These are phyloP conservation scores for Paramecium primaurelia DNA, from an alignment of 73 alveolate species.

Conservation along the genomic window DNA sequence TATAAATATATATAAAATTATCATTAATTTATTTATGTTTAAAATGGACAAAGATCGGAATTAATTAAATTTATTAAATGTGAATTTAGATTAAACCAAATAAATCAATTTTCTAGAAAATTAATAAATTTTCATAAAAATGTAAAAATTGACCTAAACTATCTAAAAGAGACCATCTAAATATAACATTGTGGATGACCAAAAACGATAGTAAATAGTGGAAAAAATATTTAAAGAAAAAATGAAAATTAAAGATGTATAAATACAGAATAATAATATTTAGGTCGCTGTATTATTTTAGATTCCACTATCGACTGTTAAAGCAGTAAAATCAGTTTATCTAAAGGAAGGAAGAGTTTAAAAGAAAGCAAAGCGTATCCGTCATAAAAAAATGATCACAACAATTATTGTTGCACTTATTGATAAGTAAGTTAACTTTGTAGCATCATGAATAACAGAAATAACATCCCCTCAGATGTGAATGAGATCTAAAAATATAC, in stretches of 20 bases:
- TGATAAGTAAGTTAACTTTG: background rate
- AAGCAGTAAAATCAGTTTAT: background rate
- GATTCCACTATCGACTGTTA: background rate
- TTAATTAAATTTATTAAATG: background rate
- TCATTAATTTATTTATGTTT: background rate
- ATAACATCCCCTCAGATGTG: background rate
- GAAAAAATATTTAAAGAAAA: background rate
- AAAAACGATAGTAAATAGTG: background rate
- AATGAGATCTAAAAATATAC: background rate
- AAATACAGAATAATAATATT: background rate
- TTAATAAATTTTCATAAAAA: background rate
- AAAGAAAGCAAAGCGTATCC: background rate
- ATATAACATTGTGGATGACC: background rate
- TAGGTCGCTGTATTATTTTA: background rate
- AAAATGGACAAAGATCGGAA: background rate
- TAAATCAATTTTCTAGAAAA: background rate
- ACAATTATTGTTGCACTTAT: background rate
- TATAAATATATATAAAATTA: background rate
- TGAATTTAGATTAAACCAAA: background rate
- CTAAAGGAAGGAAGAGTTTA: constrained; percentile 6
- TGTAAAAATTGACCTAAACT: background rate
- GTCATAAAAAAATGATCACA: background rate
- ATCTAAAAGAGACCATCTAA: background rate
- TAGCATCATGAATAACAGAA: background rate
- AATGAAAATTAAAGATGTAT: background rate